Base-by-base conservation (phyloP, 768 basidiomycete genomes). In the Lactarius trivialis region DNA sequence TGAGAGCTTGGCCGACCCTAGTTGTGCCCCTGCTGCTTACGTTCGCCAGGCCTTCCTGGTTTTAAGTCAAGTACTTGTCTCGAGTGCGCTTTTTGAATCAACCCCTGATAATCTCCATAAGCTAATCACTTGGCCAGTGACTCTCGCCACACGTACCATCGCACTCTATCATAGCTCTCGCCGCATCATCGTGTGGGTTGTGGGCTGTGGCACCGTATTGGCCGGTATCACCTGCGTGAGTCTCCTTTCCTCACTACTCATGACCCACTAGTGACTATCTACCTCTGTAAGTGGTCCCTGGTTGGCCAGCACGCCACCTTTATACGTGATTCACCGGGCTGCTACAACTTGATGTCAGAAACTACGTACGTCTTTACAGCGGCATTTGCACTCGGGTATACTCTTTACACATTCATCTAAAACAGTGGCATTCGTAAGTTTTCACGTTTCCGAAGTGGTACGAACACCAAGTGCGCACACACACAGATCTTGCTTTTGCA, bases 101-200 rank as follows among this genome's bases (percentile, higher is more conserved):
- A 26, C 7, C 8, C 30, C 11, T 15, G 28, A 26, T 36, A 32
- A 9, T 7, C 21, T 3, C 32, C 14, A 33, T 33, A 14, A 17
- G 36, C 56, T 50, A 5, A 54, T 36, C 48, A 26, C 17, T 56
- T 43, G 36, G 54, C 17, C 36, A 81, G 79, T 74, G 60, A 75
- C 79, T 33, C 73, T 82, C 32, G 75, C 76, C 14, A 69, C 81
- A 45, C 78, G 83, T 43, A 79, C 79, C 55, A 79, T 77, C 60
- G 82, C 83, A 5, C 69, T 85, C 15, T 84, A 82, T 60, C 71
- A 73, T 12, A 69, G 77, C 37, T 77, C 76, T 21, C 63, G 72
- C 49, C 72, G 73, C 21, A 68, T 82, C 37, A 61, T 79, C n/a
- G 60, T 66, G 6, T 72, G 69, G 33, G 68, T 82, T 69, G 19